phyloP scores from a whole-genome alignment of 2,329 filamentous ascomycete genomes.

The Verticillium albo-atrum region DNA sequence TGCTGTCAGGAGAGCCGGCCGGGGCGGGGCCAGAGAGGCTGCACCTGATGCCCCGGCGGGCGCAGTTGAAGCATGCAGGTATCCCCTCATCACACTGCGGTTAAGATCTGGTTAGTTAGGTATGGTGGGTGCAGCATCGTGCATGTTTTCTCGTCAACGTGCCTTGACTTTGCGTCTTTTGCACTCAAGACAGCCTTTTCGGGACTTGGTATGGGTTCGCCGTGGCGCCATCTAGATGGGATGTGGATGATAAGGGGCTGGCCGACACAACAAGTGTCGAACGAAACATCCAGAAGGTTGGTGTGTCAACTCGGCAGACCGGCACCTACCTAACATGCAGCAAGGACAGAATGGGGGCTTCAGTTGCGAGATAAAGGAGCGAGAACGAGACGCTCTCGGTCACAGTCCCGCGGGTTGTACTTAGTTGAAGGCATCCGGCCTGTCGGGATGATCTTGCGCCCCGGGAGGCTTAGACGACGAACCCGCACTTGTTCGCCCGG shows the following conservation, averaged over 20 bases:
- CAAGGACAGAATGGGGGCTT: too few relatives aligned
- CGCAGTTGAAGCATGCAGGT: slow-evolving; percentile 25
- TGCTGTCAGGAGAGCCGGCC: not conserved
- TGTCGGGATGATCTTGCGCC: too few relatives aligned
- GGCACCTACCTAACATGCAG: too few relatives aligned
- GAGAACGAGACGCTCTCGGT: too few relatives aligned
- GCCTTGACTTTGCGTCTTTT: slow-evolving; percentile 2
- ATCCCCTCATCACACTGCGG: slow-evolving; percentile 19
- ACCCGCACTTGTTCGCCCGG: too few relatives aligned
- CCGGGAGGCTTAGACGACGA: too few relatives aligned
- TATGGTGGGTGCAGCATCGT: not conserved
- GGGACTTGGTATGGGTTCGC: not conserved
- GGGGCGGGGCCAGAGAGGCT: slow-evolving; percentile 15
- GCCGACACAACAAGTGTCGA: too few relatives aligned
- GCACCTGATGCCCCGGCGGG: slow-evolving; percentile 20
- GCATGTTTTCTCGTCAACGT: not conserved
- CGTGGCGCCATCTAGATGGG: not conserved
- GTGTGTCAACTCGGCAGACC: too few relatives aligned
- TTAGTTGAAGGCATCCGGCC: too few relatives aligned
- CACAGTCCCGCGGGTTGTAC: too few relatives aligned
- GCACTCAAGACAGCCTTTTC: not conserved
- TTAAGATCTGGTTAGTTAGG: not conserved
- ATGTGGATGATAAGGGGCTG: not conserved
- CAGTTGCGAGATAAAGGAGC: too few relatives aligned
- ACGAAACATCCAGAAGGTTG: too few relatives aligned